Base-by-base conservation (phyloP, 1,284 basidiomycete species). In the Leucocoprinus gongylophorus region DNA sequence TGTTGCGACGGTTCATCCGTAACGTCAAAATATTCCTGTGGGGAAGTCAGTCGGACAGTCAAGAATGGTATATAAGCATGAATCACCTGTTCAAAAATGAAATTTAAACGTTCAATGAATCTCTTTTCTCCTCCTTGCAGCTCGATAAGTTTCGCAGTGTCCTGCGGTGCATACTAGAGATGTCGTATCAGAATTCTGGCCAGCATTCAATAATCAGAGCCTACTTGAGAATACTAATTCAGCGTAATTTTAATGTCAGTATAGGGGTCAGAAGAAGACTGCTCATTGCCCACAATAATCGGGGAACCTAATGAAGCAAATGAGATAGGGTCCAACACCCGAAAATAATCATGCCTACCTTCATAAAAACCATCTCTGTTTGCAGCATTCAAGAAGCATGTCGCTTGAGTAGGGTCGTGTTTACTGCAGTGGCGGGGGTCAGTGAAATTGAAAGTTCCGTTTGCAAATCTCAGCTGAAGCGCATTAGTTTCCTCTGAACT, bases 311-410 rank as follows among this genome's bases (percentile, higher is more conserved):
- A 1, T 33, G n/a, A 48, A 28, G 13, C 32, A 5, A 5, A 17
- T 47, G 8, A 52, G 46, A 13, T 15, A 35, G 5, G 32, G 29
- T 12, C 6, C n/a, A 10, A 20, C 17, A 12, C 20, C 15, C 6
- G 26, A 2, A 8, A 8, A 37, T 40, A 2, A 20, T 9, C 10
- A 8, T 23, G 42, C 54, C 23, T 32, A 65, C 67, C 70, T 65
- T 85, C 81, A 58, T 85, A 85, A 60, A 83, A 85, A 0, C 81
- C 81, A 60, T 84, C 81, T 6, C 70, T 62, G 43, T 78, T 76
- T 1, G 68, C 70, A 5, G 79, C 75, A 58, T 82, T 76, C 56
- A 84, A 63, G 67, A 80, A 84, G 57, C 81, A 85, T 1, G 78
- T 80, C 2, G 79, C 71, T 29, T 72, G 64, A 2, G 66, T 64